Evolutionary conservation across 2,329 filamentous ascomycete genomes (phyloP).

Genomic region (Epichloe gansuensis): DNA sequence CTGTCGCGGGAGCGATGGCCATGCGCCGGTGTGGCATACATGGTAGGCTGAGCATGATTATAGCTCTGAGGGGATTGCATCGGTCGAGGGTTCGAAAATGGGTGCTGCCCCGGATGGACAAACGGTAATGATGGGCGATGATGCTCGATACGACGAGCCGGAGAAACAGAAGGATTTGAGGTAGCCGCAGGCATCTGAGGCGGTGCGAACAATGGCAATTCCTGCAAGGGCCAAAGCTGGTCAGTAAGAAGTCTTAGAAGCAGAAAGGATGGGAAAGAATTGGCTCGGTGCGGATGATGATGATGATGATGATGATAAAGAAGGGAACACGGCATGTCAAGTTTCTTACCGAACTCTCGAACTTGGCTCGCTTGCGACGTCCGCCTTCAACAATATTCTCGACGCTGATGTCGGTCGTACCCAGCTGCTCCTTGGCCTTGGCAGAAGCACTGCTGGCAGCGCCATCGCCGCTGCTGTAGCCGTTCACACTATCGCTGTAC

Average conservation of each 20-base stretch:
- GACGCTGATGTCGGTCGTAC: conserved; percentile 92
- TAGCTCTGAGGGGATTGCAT: conserved; percentile 79
- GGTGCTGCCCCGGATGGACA: conserved; percentile 61
- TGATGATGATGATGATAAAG: not conserved
- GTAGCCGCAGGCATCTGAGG: conserved; percentile 84
- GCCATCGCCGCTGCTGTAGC: conserved; percentile 80
- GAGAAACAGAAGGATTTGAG: conserved; percentile 96
- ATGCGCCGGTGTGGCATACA: conserved; percentile 50
- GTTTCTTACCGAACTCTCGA: conserved; percentile 83
- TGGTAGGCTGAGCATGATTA: conserved; percentile 33
- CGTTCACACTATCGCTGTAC: conserved; percentile 52
- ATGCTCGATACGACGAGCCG: conserved; percentile 67
- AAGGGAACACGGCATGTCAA: too few species aligned
- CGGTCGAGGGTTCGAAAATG: conserved; percentile 63
- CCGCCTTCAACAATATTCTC: conserved; percentile 98
- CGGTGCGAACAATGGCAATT: conserved; percentile 88
- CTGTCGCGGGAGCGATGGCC: conserved; percentile 54
- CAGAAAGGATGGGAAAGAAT: too few species aligned
- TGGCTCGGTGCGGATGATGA: not conserved
- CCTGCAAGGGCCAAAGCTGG: conserved; percentile 38
- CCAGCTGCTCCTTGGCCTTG: conserved; percentile 72
- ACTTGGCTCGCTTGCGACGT: conserved; percentile 85
- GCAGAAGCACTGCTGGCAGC: conserved; percentile 60
- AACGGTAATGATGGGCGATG: conserved; percentile 63
- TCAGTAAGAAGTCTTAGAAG: not conserved